Conservation (phyloP, 768 basidiomycete genomes). For the Gymnopilus dilepis region DNA sequence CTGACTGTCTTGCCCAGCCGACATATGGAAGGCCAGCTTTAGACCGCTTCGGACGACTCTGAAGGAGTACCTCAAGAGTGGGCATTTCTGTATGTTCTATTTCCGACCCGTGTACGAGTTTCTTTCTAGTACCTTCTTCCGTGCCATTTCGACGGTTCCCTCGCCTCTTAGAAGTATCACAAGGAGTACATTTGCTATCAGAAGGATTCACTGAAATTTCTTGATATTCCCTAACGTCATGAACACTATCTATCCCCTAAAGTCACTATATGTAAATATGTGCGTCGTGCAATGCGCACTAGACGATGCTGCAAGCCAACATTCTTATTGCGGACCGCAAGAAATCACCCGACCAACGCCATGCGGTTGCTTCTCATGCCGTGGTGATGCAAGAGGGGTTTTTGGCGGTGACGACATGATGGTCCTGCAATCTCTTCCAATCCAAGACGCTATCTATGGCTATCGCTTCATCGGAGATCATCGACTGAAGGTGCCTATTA, state of each 20-base stretch:
- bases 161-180: too few relatives aligned
- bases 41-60: conserved; percentile 66
- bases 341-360: conserved; percentile 2
- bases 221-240: background rate
- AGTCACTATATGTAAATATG: background rate
- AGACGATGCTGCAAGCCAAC: background rate
- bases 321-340: background rate
- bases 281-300: background rate
- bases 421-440: conserved; percentile 9
- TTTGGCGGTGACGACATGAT: background rate
- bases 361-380: conserved; percentile 8
- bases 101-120: conserved; percentile 35
- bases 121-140: conserved; percentile 2
- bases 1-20: conserved; percentile 27
- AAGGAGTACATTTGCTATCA: too few relatives aligned
- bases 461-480: conserved; percentile 1
- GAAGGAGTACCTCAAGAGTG: conserved; percentile 45
- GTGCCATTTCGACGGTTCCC: background rate
- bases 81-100: background rate
- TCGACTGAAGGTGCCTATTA: conserved; percentile 1
- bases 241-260: background rate
- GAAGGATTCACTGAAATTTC: too few relatives aligned
- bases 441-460: conserved; percentile 10
- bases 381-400: background rate
- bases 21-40: conserved; percentile 57